phyloP scores from a whole-genome alignment of 139 green algal genomes.

The Ettlia oleoabundans region DNA sequence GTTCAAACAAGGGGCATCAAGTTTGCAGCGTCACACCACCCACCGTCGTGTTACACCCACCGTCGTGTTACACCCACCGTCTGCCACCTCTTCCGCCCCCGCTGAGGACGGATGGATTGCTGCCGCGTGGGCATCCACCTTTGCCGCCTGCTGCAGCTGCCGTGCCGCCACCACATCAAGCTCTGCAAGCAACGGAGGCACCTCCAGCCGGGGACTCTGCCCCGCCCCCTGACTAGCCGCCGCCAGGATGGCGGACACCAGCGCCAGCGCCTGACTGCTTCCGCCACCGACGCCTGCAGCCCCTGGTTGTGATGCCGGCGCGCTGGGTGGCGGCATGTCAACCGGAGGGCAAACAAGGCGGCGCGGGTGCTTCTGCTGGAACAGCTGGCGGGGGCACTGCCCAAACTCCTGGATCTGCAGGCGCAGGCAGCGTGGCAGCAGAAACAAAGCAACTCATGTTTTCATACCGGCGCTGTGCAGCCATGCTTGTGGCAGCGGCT shows the following conservation, averaged over 20 bases:
- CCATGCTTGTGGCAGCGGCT: neutral
- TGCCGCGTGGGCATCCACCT: neutral
- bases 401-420: slow-evolving; percentile 95
- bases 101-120: neutral
- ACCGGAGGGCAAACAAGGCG: slow-evolving; percentile 52
- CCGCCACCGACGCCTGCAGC: slow-evolving; percentile 36
- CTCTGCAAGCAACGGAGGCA: slow-evolving; percentile 38
- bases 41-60: too few species aligned
- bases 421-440: slow-evolving; percentile 25
- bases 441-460: too few species aligned
- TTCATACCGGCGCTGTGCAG: neutral
- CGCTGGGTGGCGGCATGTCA: neutral
- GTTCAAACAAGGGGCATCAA: too few species aligned
- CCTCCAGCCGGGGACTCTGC: slow-evolving; percentile 30
- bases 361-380: slow-evolving; percentile 64
- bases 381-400: slow-evolving; percentile 88
- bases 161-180: slow-evolving; percentile 40
- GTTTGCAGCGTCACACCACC: too few species aligned
- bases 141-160: slow-evolving; percentile 2
- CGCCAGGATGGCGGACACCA: slow-evolving; percentile 71
- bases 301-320: neutral
- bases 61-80: too few species aligned
- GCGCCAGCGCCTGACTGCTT: slow-evolving; percentile 57
- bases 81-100: too few species aligned
- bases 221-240: neutral